A percentile compares a stretch with the other conserved stretches of the same genome.
Evolutionary conservation across 352 stramenopile species (phyloP).

Genomic region (Thalassiosira livingstoniorum): DNA sequence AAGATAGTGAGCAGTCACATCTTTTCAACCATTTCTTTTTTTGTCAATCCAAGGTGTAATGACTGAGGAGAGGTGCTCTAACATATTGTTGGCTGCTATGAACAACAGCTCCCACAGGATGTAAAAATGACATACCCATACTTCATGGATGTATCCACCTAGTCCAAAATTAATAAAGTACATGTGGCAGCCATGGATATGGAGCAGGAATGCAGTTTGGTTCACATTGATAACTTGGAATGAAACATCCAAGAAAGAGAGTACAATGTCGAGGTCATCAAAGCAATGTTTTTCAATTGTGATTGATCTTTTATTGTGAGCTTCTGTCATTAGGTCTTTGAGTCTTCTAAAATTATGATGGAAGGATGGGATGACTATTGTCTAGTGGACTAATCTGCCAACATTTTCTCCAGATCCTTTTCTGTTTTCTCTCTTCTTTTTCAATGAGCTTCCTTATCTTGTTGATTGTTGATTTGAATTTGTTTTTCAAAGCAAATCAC

Average conservation of each 20-base stretch:
- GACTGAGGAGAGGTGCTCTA: not conserved
- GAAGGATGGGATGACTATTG: not conserved
- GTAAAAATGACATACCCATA: conserved; percentile 12
- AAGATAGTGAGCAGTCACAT: not conserved
- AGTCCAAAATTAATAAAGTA: conserved; percentile 4
- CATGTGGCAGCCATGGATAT: not conserved
- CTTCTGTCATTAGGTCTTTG: not conserved
- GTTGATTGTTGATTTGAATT: not conserved
- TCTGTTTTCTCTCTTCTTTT: not conserved
- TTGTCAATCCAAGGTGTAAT: conserved; percentile 28
- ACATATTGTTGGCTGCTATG: conserved; percentile 16
- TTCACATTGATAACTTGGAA: conserved; percentile 19
- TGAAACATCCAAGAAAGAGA: not conserved
- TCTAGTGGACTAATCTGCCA: not conserved
- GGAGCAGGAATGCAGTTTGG: conserved; percentile 1
- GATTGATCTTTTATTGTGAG: not conserved
- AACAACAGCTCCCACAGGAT: not conserved
- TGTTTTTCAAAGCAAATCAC: conserved; percentile 9
- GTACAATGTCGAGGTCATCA: not conserved
- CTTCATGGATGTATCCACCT: conserved; percentile 22
- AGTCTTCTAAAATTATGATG: not conserved
- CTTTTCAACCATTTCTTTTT: not conserved
- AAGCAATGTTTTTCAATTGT: not conserved
- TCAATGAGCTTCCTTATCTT: not conserved
- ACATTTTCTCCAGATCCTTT: not conserved